Base-by-base conservation (phyloP, 257 asterid genomes). In the Prunella vulgaris region DNA sequence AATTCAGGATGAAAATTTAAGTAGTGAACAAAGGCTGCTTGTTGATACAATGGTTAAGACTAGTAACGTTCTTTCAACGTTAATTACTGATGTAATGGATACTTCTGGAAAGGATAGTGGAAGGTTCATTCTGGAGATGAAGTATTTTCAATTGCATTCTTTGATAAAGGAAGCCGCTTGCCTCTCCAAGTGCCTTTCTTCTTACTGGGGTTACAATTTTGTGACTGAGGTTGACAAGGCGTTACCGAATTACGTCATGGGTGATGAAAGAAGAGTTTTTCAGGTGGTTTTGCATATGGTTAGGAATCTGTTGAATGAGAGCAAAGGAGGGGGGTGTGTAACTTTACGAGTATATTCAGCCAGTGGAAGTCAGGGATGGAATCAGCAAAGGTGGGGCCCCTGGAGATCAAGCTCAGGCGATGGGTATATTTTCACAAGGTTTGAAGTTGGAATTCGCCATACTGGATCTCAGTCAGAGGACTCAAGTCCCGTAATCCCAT, bases 211-310 rank as follows among this genome's bases (percentile, higher is more conserved):
- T 14, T 84, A 66, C 59, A 77, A 65, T 68, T 87, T 91, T 74
- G 81, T 72, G 67, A 61, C 86, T 10, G 96, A 94, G 58, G 91
- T 89, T 7, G 97, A 87, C 49, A 91, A 81, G 63, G 69, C 88
- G 20, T 78, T 94, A 75, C 96, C 94, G 5, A 84, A 90, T 77
- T 80, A 82, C 71, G 90, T 94, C 9, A 79, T 89, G 85, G 99
- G 99, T n/a, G 99, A 93, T 57, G 97, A 93, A 76, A 83, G 92
- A 66, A 77, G 99, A 62, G 83, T 91, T 32, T 86, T 90, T 75
- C 97, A 90, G 80, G 96, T 89, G 20, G 71, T 93, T 69, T 72
- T 93, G 72, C 96, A 93, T 81, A 87, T 93, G 94, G 88, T 93
- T 12, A 89, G 99, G 60, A 89, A 79, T 81, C 77, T 87, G 37